Evolutionary conservation across 2,329 filamentous ascomycete genomes (phyloP).

Genomic region (Daldinia eschscholtzii): DNA sequence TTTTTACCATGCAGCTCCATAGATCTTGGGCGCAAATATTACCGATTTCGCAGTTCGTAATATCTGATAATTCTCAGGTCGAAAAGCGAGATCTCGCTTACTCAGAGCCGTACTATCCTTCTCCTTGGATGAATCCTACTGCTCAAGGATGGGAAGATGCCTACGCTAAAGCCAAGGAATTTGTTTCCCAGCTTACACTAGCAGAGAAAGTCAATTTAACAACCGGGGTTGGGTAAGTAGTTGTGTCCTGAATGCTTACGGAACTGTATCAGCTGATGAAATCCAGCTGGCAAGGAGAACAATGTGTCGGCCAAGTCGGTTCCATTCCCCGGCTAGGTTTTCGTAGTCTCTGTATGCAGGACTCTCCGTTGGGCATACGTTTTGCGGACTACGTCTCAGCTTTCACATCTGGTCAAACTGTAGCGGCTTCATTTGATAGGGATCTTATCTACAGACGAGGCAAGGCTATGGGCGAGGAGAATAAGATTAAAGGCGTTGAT

Average conservation of each 20-base stretch:
- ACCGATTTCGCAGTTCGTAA: slow-evolving; percentile 28
- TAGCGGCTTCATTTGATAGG: slow-evolving; percentile 86
- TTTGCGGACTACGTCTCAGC: slow-evolving; percentile 83
- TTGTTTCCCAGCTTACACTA: slow-evolving; percentile 86
- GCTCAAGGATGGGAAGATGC: slow-evolving; percentile 81
- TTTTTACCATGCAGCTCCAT: slow-evolving; percentile 25
- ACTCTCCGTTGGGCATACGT: slow-evolving; percentile 84
- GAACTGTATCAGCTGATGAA: slow-evolving; percentile 10
- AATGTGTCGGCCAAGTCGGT: slow-evolving; percentile 83
- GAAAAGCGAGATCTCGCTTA: slow-evolving; percentile 45
- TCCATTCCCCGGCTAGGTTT: slow-evolving; percentile 77
- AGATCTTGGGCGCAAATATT: slow-evolving; percentile 20
- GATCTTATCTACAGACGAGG: slow-evolving; percentile 77
- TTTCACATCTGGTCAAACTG: slow-evolving; percentile 82
- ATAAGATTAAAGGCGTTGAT: slow-evolving; percentile 78
- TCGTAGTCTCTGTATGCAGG: slow-evolving; percentile 84
- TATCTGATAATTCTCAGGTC: slow-evolving; percentile 44
- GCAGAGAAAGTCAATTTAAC: slow-evolving; percentile 95
- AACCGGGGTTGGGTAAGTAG: slow-evolving; percentile 82
- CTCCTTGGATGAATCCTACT: slow-evolving; percentile 84
- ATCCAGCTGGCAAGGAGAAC: slow-evolving; percentile 73
- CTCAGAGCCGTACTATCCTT: slow-evolving; percentile 73
- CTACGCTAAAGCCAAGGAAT: slow-evolving; percentile 79
- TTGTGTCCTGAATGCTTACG: background rate
- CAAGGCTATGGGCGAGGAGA: slow-evolving; percentile 78